Evolutionary conservation across 306 rosid genomes (phyloP), one percentile per base, ranked within the genome.

Genomic region (Gastrolobium villosum): DNA sequence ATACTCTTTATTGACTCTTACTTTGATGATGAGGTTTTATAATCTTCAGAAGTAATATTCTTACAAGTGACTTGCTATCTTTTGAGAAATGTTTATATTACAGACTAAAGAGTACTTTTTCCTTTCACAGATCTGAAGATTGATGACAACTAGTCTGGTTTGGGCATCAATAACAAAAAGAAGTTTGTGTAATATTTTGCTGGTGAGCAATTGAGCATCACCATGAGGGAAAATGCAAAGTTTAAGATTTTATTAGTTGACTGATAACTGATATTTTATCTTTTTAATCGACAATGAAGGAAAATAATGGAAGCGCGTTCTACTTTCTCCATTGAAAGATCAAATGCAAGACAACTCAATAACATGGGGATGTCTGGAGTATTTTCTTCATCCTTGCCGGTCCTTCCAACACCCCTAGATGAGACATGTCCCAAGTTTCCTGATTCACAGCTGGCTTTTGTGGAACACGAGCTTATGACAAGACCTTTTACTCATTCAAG

Each of bases 241-340:
- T 54, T 65, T 67, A 14, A 59, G 54, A 40, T 68, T 36, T 43
- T 57, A 15, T 66, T 10, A 30, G 68, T 45, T 40, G 75, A 66
- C 26, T 70, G 72, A 57, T 66, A 77, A 81, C 61, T 80, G 81
- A 76, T 44, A 10, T 26, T 70, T 59, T 48, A 62, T 62, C 10
- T 37, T 54, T 83, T 84, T 6, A 79, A 65, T 62, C 36, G 35
- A 79, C 40, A 44, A 79, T 32, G 70, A 60, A 84, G 93, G 86
- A 59, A 75, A 79, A 84, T 65, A 64, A 85, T 93, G 96, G 93
- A 89, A 86, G 97, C 91, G 35, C 92, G 89, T 62, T 88, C 89
- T 69, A 78, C 89, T 67, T 72, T 89, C 52, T 86, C 93, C 52
- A 45, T 90, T 79, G 81, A 56, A 64, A 88, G 93, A 83, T 79